phyloP scores from a whole-genome alignment of 2,329 filamentous ascomycete species.

The Epichloe sp. region DNA sequence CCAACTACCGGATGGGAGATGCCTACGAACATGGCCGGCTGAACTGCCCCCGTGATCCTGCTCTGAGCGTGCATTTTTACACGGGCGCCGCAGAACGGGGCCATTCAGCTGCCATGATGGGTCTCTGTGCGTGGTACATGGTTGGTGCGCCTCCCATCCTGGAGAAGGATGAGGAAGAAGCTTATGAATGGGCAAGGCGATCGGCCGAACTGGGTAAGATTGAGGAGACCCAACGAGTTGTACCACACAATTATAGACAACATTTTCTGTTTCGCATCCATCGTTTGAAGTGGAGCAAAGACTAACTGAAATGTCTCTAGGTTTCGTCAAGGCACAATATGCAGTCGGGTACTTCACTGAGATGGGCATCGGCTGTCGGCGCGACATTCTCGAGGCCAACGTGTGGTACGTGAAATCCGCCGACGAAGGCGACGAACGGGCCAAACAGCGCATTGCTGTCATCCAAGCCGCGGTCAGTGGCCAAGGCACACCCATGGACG shows the following conservation, averaged over 20 bases:
- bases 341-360: constrained; percentile 95
- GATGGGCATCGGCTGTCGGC: constrained; percentile 91
- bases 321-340: constrained; percentile 69
- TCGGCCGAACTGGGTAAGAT: constrained; percentile 71
- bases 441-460: constrained; percentile 72
- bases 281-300: not conserved
- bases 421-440: constrained; percentile 79
- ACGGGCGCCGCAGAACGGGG: constrained; percentile 79
- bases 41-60: constrained; percentile 78
- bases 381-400: constrained; percentile 91
- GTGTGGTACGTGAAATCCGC: constrained; percentile 97
- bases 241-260: no score
- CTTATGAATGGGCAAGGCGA: constrained; percentile 87
- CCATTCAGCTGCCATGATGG: constrained; percentile 89
- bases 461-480: constrained; percentile 70
- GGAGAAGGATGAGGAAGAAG: constrained; percentile 90
- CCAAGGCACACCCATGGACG: constrained; percentile 40
- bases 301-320: constrained; percentile 24
- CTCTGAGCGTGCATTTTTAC: constrained; percentile 93
- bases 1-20: constrained; percentile 81
- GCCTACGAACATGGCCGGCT: constrained; percentile 90
- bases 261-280: not conserved
- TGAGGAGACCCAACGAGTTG: no score
- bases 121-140: constrained; percentile 96
- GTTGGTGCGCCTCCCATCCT: constrained; percentile 84